Base-by-base conservation (phyloP, 2,329 filamentous ascomycete genomes). In the Ramichloridium luteum region DNA sequence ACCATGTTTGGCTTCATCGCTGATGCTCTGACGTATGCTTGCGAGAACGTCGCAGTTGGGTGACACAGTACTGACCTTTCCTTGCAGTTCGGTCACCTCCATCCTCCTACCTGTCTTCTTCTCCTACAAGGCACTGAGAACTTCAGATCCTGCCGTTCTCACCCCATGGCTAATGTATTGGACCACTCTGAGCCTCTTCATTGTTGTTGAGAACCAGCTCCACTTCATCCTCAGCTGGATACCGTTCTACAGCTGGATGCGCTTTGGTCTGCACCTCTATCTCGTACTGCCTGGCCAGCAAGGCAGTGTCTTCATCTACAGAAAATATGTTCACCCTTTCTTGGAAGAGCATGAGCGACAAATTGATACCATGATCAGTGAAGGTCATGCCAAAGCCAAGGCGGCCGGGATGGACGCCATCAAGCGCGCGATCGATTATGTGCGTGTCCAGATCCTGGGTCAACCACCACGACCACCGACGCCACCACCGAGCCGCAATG, bases 111-210 rank as follows among this genome's bases (percentile, higher is more conserved):
- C 90, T 31, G 75, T 94, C 42, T 96, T 93, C 62, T 86, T 88
- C 45, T 93, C 88, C 43, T 96, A 94, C 71, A 96, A 96, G 67
- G 88, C 90, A 29, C 79, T 98, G 53, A 88, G 90, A 62, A 86
- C 84, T 11, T 80, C 80, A 31, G 83, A 94, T 57, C 85, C 86
- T 2, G 78, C 83, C 22, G 77, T 92, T 54, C 70, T 94, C 38
- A 83, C 83, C 42, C 88, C 88, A 77, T 98, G 90, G 90, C 73
- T 96, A 45, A 96, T 96, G 80, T 98, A 96, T 70, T 98, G 88
- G 80, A 84, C 93, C 38, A 84, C 93, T 14, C 72, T 94, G 43
- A 81, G 82, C 39, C 78, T 82, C 55, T 74, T 77, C 48, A 68
- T 86, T 35, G 72, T 90, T 39, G 73, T 77, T 58, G 90, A 96